Conservation (phyloP, 2,329 filamentous ascomycete species). For the Aspergillus neotritici region DNA sequence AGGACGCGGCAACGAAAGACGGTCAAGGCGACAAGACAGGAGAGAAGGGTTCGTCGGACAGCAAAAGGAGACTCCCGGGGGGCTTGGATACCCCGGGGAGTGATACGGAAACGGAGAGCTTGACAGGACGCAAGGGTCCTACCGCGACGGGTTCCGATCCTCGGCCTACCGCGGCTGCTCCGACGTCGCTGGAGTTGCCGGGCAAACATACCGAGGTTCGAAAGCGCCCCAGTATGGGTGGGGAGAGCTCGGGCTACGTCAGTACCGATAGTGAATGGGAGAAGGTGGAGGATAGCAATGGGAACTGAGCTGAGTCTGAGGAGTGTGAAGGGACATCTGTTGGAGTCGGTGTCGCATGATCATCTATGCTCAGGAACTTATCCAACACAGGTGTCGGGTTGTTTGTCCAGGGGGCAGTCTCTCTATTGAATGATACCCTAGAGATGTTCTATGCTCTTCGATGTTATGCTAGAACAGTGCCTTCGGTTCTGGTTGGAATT, state of each 20-base stretch:
- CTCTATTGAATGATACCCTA: no score
- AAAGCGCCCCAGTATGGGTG: slow-evolving; percentile 43
- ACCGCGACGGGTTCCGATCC: slow-evolving; percentile 10
- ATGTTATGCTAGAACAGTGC: no score
- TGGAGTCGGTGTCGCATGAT: not conserved
- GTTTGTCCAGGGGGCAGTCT: no score
- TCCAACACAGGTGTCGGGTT: no score
- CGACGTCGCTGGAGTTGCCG: slow-evolving; percentile 46
- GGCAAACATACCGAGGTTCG: slow-evolving; percentile 33
- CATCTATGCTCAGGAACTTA: no score
- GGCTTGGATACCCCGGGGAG: slow-evolving; percentile 38
- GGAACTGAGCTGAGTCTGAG: slow-evolving; percentile 4
- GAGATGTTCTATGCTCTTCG: no score
- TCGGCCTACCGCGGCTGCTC: slow-evolving; percentile 15
- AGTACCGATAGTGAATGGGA: slow-evolving; percentile 98
- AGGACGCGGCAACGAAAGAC: slow-evolving; percentile 40
- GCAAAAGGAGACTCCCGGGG: slow-evolving; percentile 22
- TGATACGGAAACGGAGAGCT: slow-evolving; percentile 40
- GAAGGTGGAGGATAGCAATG: slow-evolving; percentile 60
- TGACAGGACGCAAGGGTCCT: slow-evolving; percentile 17
- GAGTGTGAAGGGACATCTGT: not conserved
- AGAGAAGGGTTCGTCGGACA: slow-evolving; percentile 16
- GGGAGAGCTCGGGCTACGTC: slow-evolving; percentile 49
- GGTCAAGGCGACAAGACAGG: slow-evolving; percentile 35
- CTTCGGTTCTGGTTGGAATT: no score